These are phyloP conservation scores for grape (Vitis vinifera) DNA, from an alignment of 164 flowering plant species.

Conservation along the genomic window DNA sequence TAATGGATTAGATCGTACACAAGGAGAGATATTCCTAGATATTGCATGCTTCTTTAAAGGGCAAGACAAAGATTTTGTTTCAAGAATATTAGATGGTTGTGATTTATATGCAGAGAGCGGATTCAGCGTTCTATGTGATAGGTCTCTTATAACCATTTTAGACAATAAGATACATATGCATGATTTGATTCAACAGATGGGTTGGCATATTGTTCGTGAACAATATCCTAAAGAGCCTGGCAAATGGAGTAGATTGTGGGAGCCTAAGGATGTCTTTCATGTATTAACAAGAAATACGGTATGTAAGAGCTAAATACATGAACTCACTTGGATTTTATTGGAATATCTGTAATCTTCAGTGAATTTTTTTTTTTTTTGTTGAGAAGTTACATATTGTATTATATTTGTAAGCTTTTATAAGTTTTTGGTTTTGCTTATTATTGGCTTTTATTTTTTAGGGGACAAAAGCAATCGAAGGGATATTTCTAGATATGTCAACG, in stretches of 20 bases:
- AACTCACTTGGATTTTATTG: too few relatives aligned
- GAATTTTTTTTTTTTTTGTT: too few relatives aligned
- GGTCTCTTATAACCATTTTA: background rate
- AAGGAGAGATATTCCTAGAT: background rate
- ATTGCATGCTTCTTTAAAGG: background rate
- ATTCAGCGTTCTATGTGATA: background rate
- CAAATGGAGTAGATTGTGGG: background rate
- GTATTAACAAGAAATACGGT: background rate
- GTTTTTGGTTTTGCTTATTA: too few relatives aligned
- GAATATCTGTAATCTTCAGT: too few relatives aligned
- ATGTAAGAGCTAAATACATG: background rate
- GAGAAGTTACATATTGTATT: too few relatives aligned
- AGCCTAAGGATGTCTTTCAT: background rate
- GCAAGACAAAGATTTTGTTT: background rate
- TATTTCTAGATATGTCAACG: too few relatives aligned
- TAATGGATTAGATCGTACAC: background rate
- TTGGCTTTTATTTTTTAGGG: too few relatives aligned
- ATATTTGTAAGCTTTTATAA: too few relatives aligned
- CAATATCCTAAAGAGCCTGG: background rate
- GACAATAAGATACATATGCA: background rate
- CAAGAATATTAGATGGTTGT: background rate
- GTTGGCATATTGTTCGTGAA: background rate
- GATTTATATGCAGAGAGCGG: background rate
- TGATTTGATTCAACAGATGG: background rate
- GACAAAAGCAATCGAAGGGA: too few relatives aligned